Evolutionary conservation across 2,329 filamentous ascomycete genomes (phyloP).

Genomic region (Trichoderma breve): DNA sequence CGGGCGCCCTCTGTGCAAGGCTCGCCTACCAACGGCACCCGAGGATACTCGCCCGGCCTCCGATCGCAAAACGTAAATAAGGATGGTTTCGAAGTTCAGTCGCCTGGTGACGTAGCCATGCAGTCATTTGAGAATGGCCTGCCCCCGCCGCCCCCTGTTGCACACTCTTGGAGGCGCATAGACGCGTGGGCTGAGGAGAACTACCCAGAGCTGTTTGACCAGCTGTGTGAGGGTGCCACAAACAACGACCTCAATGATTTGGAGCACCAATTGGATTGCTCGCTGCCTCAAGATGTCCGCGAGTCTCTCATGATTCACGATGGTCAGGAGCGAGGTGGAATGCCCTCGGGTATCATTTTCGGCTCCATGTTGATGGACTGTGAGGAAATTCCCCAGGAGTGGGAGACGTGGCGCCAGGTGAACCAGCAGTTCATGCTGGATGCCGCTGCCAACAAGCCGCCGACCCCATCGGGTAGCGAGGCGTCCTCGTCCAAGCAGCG

Average conservation of each 20-base stretch:
- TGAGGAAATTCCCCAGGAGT: slow-evolving; percentile 96
- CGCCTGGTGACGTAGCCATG: slow-evolving; percentile 86
- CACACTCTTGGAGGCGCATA: slow-evolving; percentile 91
- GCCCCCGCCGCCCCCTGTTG: slow-evolving; percentile 82
- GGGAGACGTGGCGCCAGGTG: slow-evolving; percentile 92
- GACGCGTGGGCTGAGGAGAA: slow-evolving; percentile 92
- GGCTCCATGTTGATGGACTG: slow-evolving; percentile 94
- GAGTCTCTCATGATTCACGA: slow-evolving; percentile 90
- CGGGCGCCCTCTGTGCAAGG: slow-evolving; percentile 50
- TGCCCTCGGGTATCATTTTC: slow-evolving; percentile 89
- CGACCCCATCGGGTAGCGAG: slow-evolving; percentile 59
- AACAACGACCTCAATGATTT: slow-evolving; percentile 94
- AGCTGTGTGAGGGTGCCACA: slow-evolving; percentile 88
- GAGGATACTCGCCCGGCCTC: slow-evolving; percentile 84
- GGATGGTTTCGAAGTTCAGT: slow-evolving; percentile 68
- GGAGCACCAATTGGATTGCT: slow-evolving; percentile 93
- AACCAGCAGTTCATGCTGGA: slow-evolving; percentile 82
- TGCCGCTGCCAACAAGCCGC: slow-evolving; percentile 55
- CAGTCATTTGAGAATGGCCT: slow-evolving; percentile 91
- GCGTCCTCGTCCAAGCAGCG: slow-evolving; percentile 67
- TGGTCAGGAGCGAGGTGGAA: slow-evolving; percentile 92
- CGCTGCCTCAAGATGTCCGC: slow-evolving; percentile 86
- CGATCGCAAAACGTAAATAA: slow-evolving; percentile 67
- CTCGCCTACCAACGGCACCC: slow-evolving; percentile 18
- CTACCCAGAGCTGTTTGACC: slow-evolving; percentile 91